Evolutionary conservation across 1,139 yeast species (phyloP).

Genomic region (Candida sp.): DNA sequence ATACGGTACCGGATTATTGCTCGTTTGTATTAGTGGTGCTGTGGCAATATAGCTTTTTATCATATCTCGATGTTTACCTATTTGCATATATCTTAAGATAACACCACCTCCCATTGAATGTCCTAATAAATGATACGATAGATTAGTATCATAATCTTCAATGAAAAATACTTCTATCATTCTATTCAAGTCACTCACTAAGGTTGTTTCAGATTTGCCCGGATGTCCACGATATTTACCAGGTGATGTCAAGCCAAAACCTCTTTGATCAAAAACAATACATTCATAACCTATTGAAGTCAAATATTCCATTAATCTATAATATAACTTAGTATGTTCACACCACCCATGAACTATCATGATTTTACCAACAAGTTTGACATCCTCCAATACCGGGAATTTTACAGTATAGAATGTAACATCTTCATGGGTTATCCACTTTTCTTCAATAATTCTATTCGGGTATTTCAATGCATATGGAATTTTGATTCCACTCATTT

Average conservation of each 20-base stretch:
- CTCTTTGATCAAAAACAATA: conserved; percentile 19
- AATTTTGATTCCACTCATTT: conserved; percentile 7
- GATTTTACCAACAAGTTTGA: conserved; percentile 11
- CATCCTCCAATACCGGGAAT: conserved; percentile 6
- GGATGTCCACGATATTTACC: conserved; percentile 16
- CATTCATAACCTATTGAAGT: conserved; percentile 16
- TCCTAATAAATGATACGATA: conserved; percentile 12
- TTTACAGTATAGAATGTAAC: conserved; percentile 13
- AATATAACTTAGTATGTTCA: conserved; percentile 18
- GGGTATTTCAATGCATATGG: conserved; percentile 11
- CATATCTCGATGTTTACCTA: conserved; percentile 13
- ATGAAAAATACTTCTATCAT: conserved; percentile 13
- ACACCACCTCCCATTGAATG: conserved; percentile 23
- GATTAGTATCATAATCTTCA: neutral
- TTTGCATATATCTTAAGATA: conserved; percentile 14
- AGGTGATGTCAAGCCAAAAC: conserved; percentile 17
- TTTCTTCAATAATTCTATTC: conserved; percentile 3
- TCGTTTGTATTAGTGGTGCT: conserved; percentile 15
- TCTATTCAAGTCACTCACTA: conserved; percentile 14
- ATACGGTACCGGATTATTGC: conserved; percentile 11
- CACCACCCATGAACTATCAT: conserved; percentile 22
- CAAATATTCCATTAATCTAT: conserved; percentile 14
- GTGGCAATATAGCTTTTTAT: conserved; percentile 13
- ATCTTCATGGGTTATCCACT: conserved; percentile 8
- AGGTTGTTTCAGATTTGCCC: conserved; percentile 10